Base-by-base conservation (phyloP, 1,284 basidiomycete species). In the Leucoagaricus sp. region DNA sequence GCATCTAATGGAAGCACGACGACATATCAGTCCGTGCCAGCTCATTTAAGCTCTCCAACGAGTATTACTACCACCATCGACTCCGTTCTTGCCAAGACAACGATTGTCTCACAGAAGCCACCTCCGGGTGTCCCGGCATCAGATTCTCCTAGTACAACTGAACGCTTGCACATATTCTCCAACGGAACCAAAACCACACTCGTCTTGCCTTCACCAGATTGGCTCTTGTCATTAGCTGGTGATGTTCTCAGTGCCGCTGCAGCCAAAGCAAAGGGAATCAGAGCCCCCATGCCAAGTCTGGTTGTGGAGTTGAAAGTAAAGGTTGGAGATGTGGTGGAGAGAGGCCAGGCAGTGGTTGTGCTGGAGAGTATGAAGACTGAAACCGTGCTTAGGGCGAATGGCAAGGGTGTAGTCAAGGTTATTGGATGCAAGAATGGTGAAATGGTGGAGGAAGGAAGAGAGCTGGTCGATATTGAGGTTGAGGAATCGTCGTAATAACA, bases 291-390 rank as follows among this genome's bases (percentile, higher is more conserved):
- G 91, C 93, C 92, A 28, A 92, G 89, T 67, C 79, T 93, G 45
- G 87, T 93, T 3, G 93, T 96, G 3, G 93, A 96, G 60, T 87
- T 96, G 48, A 82, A 83, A 45, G 93, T 95, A 23, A 77, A 77
- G 58, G 75, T 82, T 2, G 94, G 93, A 0, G 87, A 95, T 57
- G 74, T 71, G 36, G 90, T 96, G n/a, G 83, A 86, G 69, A 84
- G 83, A 69, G 93, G 92, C 0, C 88, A 95, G 67, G 84, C 84
- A 7, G 79, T 93, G 10, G 86, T 94, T 28, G 86, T 96, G 19
- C 73, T 96, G 63, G 94, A 96, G 76, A 95, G 93, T 66, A 97
- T 96, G 94, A 97, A 97, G 83, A 96, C 93, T 61, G 94, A 95
- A 76, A 96, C 91, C 49, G 91, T 91, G 42, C 70, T 97, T 64